phyloP scores from a whole-genome alignment of 2,329 filamentous ascomycete species.

The Alternaria atra region DNA sequence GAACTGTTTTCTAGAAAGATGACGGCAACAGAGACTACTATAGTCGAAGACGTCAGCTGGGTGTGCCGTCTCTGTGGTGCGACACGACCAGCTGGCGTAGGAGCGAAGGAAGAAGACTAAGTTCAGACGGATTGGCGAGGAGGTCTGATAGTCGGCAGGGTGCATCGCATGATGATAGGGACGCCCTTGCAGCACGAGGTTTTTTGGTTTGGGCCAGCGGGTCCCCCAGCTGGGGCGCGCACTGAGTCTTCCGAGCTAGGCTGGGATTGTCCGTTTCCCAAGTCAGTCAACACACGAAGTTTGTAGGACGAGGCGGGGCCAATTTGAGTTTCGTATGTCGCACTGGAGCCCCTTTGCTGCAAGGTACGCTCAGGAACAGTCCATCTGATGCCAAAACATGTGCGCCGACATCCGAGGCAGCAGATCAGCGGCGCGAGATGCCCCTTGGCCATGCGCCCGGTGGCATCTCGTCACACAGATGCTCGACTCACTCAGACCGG shows the following conservation, averaged over 20 bases:
- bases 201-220: slow-evolving; percentile 14
- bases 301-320: slow-evolving; percentile 34
- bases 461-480: slow-evolving; percentile 34
- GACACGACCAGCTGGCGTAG: slow-evolving; percentile 21
- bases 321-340: slow-evolving; percentile 40
- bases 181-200: slow-evolving; percentile 16
- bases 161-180: slow-evolving; percentile 7
- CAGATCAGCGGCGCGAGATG: slow-evolving; percentile 36
- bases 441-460: slow-evolving; percentile 44
- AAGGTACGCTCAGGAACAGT: slow-evolving; percentile 45
- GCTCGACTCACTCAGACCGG: slow-evolving; percentile 28
- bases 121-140: background rate
- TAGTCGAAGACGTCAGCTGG: slow-evolving; percentile 36
- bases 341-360: slow-evolving; percentile 43
- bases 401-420: slow-evolving; percentile 39
- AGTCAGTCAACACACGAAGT: slow-evolving; percentile 29
- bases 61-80: slow-evolving; percentile 34
- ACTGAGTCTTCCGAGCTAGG: slow-evolving; percentile 18
- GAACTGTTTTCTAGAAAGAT: slow-evolving; percentile 43
- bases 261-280: slow-evolving; percentile 31
- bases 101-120: background rate
- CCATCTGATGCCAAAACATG: slow-evolving; percentile 14
- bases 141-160: slow-evolving; percentile 2
- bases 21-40: slow-evolving; percentile 34
- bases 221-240: slow-evolving; percentile 6